phyloP scores from a whole-genome alignment of 495 filamentous ascomycete genomes.

The Penicillium manginii region DNA sequence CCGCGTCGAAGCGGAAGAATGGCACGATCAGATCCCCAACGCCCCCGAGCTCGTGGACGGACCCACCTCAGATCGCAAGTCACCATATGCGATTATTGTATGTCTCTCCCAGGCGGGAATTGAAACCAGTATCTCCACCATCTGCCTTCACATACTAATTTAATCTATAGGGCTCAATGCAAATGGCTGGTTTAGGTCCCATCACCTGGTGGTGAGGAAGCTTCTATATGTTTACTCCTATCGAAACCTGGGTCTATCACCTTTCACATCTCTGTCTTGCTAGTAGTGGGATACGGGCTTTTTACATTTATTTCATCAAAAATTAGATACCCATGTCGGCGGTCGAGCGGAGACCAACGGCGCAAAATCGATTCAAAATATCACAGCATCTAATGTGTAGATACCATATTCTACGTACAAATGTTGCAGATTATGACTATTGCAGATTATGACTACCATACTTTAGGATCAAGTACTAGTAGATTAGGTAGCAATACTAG shows the following conservation, averaged over 20 bases:
- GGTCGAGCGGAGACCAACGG: slow-evolving; percentile 12
- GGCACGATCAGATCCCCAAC: slow-evolving; percentile 83
- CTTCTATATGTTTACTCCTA: too few relatives aligned
- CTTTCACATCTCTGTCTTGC: too few relatives aligned
- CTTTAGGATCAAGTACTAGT: too few relatives aligned
- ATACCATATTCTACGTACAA: too few relatives aligned
- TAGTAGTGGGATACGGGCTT: background rate
- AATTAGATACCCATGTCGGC: slow-evolving; percentile 29
- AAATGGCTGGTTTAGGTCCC: slow-evolving; percentile 53
- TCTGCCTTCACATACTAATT: slow-evolving; percentile 8
- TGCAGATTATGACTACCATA: too few relatives aligned
- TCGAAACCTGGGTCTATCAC: too few relatives aligned
- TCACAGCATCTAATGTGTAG: background rate
- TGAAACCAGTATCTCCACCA: background rate
- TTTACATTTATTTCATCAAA: slow-evolving; percentile 22
- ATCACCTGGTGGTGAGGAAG: slow-evolving; percentile 51
- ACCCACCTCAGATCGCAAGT: slow-evolving; percentile 52
- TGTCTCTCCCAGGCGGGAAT: slow-evolving; percentile 23
- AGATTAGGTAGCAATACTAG: too few relatives aligned
- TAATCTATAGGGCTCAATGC: slow-evolving; percentile 53
- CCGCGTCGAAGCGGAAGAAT: slow-evolving; percentile 79
- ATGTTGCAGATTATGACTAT: too few relatives aligned
- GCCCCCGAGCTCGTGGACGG: slow-evolving; percentile 59
- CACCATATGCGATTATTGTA: slow-evolving; percentile 72
- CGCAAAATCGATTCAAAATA: slow-evolving; percentile 8